Evolutionary conservation across 2,329 filamentous ascomycete species (phyloP).

Genomic region (Blastomyces silverae): DNA sequence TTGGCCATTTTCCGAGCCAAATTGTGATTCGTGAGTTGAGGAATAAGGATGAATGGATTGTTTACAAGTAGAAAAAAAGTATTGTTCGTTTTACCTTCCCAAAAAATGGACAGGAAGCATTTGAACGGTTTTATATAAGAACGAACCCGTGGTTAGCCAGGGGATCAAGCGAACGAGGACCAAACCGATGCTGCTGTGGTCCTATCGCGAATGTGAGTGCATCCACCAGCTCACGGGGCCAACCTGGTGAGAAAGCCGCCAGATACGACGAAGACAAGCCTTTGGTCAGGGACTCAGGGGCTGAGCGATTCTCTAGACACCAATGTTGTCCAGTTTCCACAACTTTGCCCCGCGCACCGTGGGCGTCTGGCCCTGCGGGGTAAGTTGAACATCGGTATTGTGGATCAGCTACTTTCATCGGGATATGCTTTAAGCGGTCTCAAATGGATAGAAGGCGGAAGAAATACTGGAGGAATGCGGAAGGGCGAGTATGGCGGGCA

Average conservation of each 20-base stretch:
- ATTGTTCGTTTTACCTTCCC: not conserved
- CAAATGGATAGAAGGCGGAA: not conserved
- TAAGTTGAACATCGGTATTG: not conserved
- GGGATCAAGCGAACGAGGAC: not conserved
- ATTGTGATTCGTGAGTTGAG: not conserved
- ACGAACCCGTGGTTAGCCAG: not conserved
- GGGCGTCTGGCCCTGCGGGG: not conserved
- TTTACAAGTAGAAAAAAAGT: not conserved
- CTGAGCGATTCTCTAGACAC: not conserved
- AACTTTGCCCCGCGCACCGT: not conserved
- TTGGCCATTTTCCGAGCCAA: conserved; percentile 14
- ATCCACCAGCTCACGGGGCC: conserved; percentile 4
- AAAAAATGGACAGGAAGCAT: not conserved
- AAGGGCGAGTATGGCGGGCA: conserved; percentile 1
- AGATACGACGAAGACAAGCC: not conserved
- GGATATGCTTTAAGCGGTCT: too few species aligned
- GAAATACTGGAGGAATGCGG: not conserved
- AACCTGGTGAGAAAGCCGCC: not conserved
- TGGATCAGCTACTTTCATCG: not conserved
- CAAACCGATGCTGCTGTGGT: not conserved
- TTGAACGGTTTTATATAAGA: not conserved
- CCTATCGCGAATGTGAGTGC: not conserved
- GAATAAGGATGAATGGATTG: not conserved
- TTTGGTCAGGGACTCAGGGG: not conserved
- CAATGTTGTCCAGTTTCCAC: not conserved